A percentile compares a stretch with the other conserved stretches of the same genome.
Conservation (phyloP, 306 rosid species). For the Vigna trinervia region DNA sequence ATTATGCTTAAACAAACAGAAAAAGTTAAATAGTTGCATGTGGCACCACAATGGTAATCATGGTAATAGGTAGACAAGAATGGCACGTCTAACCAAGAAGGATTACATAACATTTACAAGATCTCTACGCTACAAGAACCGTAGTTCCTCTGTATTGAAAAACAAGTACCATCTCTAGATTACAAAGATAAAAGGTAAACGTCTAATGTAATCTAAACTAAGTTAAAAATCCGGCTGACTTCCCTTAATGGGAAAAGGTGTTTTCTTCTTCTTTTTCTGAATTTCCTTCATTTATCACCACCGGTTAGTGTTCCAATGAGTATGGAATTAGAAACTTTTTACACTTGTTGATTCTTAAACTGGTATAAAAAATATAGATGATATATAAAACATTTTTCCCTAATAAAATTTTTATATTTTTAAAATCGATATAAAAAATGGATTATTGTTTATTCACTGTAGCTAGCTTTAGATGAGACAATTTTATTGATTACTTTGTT, state of each 20-base stretch:
- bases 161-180: conserved; percentile 44
- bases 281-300: conserved; percentile 58
- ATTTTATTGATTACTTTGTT: no score
- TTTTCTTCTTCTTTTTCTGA: conserved; percentile 71
- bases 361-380: no score
- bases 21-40: background rate
- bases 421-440: no score
- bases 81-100: conserved; percentile 11
- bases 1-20: background rate
- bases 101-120: conserved; percentile 58
- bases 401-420: no score
- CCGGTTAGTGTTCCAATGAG: background rate
- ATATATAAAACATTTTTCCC: no score
- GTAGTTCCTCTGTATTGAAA: conserved; percentile 47
- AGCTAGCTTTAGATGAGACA: no score
- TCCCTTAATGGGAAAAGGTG: conserved; percentile 73
- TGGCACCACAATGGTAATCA: no score
- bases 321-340: no score
- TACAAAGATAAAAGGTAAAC: conserved; percentile 43
- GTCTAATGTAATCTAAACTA: conserved; percentile 45
- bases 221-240: conserved; percentile 47
- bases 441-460: no score
- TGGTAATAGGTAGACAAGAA: background rate
- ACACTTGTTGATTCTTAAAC: no score
- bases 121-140: conserved; percentile 53